Percentiles rank a stretch among this genome's conserved stretches.
These are phyloP conservation scores for Trichocladium antarcticum DNA, from an alignment of 495 filamentous ascomycete species.

Conservation along the genomic window DNA sequence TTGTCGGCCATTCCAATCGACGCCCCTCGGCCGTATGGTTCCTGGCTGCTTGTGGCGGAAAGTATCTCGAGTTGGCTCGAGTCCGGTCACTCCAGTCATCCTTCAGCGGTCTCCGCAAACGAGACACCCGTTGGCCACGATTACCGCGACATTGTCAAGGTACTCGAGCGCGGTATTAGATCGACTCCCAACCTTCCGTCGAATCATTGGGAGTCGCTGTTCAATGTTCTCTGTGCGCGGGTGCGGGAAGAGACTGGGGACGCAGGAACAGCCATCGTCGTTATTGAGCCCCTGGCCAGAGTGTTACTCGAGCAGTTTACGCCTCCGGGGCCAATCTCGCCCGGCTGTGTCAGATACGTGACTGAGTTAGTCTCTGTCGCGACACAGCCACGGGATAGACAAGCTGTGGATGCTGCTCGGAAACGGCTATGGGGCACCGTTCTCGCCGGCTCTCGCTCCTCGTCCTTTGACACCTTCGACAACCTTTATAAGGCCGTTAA, in stretches of 20 bases:
- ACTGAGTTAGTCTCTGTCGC: constrained; percentile 30
- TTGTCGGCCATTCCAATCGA: constrained; percentile 30
- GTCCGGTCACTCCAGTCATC: constrained; percentile 23
- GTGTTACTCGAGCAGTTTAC: constrained; percentile 26
- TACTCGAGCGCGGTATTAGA: constrained; percentile 53
- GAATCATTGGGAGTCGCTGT: constrained; percentile 50
- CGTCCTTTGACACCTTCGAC: constrained; percentile 49
- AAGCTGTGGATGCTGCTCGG: constrained; percentile 46
- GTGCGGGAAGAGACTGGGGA: constrained; percentile 57
- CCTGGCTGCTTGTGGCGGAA: constrained; percentile 35
- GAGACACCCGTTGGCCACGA: constrained; percentile 41
- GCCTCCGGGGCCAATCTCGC: neutral
- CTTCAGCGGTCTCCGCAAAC: constrained; percentile 24
- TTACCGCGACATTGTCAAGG: constrained; percentile 56
- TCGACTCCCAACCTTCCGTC: constrained; percentile 35
- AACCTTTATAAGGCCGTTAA: constrained; percentile 47
- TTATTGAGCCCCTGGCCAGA: constrained; percentile 63
- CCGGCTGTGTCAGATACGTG: constrained; percentile 24
- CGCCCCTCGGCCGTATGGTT: constrained; percentile 27
- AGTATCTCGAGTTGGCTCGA: constrained; percentile 23
- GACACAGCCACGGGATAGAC: constrained; percentile 40
- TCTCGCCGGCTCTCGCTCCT: constrained; percentile 30
- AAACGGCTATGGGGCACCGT: constrained; percentile 49
- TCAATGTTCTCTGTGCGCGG: constrained; percentile 45
- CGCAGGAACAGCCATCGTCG: constrained; percentile 45